Evolutionary conservation across 192 early-diverging fungal species (phyloP).

Genomic region (Neocallimastix lanati): DNA sequence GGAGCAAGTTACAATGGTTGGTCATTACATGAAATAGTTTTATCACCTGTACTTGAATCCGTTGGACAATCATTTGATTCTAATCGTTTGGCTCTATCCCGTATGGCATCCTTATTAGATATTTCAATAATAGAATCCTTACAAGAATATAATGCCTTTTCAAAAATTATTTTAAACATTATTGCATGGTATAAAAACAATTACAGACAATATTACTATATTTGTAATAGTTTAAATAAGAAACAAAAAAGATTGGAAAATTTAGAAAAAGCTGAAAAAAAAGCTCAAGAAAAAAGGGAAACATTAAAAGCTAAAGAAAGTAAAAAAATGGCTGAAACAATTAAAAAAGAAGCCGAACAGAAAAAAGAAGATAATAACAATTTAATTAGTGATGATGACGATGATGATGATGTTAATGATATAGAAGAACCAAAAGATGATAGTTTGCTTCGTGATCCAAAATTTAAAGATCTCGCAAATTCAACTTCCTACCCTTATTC

Average conservation of each 20-base stretch:
- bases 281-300: neutral
- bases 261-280: neutral
- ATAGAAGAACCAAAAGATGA: neutral
- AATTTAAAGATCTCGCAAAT: neutral
- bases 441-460: neutral
- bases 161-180: neutral
- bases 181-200: neutral
- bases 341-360: neutral
- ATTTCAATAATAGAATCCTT: neutral
- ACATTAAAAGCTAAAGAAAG: neutral
- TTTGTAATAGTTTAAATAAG: neutral
- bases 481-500: neutral
- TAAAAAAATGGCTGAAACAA: neutral
- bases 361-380: neutral
- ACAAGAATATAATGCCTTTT: neutral
- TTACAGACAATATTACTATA: neutral
- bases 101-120: neutral
- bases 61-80: conserved; percentile 84
- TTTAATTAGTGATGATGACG: neutral
- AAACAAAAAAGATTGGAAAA: neutral
- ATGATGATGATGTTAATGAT: neutral
- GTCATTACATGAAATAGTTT: conserved; percentile 61
- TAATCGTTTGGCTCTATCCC: conserved; percentile 5
- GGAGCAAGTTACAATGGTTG: conserved; percentile 88
- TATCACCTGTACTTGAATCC: conserved; percentile 76